phyloP scores from a whole-genome alignment of 805 yeast species.

The Wickerhamiella nectarea region DNA sequence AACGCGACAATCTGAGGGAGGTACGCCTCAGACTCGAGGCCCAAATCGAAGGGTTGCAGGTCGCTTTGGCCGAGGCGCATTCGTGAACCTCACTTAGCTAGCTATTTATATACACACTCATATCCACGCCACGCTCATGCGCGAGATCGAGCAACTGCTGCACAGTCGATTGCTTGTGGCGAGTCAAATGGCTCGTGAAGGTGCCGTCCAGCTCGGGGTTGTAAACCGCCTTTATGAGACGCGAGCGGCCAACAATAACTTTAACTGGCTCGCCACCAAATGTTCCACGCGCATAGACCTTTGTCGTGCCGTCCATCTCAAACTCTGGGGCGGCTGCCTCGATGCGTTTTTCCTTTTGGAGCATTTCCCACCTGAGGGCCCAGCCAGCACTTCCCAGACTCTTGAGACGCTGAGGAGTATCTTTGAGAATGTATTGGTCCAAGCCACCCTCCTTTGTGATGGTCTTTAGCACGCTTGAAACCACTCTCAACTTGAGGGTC shows the following conservation, averaged over 20 bases:
- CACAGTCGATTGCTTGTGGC: constrained; percentile 33
- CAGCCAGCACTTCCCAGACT: constrained; percentile 90
- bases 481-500: constrained; percentile 44
- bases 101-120: not conserved
- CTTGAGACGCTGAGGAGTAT: constrained; percentile 77
- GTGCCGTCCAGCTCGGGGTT: constrained; percentile 15
- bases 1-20: constrained; percentile 14
- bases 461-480: constrained; percentile 72
- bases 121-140: constrained; percentile 1
- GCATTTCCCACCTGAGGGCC: constrained; percentile 67
- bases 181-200: constrained; percentile 35
- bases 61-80: constrained; percentile 14
- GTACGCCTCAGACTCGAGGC: constrained; percentile 15
- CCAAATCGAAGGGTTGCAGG: constrained; percentile 20
- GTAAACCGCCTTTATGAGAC: constrained; percentile 33
- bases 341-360: constrained; percentile 33
- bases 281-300: constrained; percentile 36
- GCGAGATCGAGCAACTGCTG: constrained; percentile 34
- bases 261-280: constrained; percentile 21
- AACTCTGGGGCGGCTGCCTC: constrained; percentile 31
- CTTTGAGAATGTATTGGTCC: constrained; percentile 76
- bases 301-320: constrained; percentile 25
- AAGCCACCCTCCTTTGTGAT: constrained; percentile 90
- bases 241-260: constrained; percentile 52
- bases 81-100: not conserved